phyloP scores from a whole-genome alignment of 768 basidiomycete genomes.

The Tricholoma furcatifolium region DNA sequence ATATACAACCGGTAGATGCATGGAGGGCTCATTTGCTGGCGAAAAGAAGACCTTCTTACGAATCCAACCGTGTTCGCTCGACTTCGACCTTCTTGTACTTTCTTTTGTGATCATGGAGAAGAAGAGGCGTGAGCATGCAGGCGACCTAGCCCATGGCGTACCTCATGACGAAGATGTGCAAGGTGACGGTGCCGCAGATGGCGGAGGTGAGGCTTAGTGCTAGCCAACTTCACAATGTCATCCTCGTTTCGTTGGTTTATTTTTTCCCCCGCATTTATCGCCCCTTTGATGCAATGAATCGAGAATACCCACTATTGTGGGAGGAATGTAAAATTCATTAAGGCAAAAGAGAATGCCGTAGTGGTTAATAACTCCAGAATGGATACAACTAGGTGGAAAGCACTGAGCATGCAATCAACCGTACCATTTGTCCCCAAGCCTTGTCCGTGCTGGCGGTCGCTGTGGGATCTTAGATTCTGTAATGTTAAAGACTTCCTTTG shows the following conservation, averaged over 20 bases:
- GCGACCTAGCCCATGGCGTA: constrained; percentile 25
- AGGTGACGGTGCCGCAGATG: constrained; percentile 36
- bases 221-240: too few relatives aligned
- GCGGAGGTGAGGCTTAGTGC: constrained; percentile 18
- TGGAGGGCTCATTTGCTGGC: constrained; percentile 47
- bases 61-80: constrained; percentile 46
- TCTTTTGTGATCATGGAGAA: constrained; percentile 59
- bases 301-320: too few relatives aligned
- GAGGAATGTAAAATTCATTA: too few relatives aligned
- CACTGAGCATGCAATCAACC: constrained; percentile 37
- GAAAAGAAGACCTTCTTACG: constrained; percentile 45
- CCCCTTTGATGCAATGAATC: background rate
- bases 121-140: constrained; percentile 42
- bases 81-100: constrained; percentile 52
- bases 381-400: background rate
- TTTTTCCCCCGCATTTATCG: background rate
- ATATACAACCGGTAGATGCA: constrained; percentile 30
- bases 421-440: constrained; percentile 70
- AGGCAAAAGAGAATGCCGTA: background rate
- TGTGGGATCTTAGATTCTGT: constrained; percentile 73
- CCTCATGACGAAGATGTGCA: constrained; percentile 36
- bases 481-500: constrained; percentile 86
- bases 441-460: constrained; percentile 56
- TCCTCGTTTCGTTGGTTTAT: background rate
- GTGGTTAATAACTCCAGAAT: background rate